Percentiles rank a stretch among this genome's conserved stretches.
Evolutionary conservation across 2,329 filamentous ascomycete genomes (phyloP).

Genomic region (Tolypocladium capitatum): DNA sequence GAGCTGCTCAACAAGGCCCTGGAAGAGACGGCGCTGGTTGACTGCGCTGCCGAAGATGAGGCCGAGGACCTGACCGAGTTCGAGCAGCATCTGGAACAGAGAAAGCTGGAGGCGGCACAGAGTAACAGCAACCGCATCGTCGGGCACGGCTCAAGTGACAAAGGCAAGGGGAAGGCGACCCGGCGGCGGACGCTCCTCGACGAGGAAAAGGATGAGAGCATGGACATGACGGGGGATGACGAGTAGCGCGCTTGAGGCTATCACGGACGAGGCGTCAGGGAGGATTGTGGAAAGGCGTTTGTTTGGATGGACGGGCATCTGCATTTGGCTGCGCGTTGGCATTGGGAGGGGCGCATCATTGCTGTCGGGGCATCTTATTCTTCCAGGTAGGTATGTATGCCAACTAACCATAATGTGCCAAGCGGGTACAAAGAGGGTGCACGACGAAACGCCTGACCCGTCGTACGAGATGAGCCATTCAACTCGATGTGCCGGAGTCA

Average conservation of each 20-base stretch:
- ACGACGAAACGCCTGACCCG: no score
- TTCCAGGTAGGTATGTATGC: background rate
- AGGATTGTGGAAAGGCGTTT: background rate
- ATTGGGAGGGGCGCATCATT: background rate
- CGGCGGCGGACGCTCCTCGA: conserved; percentile 17
- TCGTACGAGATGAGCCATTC: no score
- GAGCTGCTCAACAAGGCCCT: conserved; percentile 64
- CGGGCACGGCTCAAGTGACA: conserved; percentile 17
- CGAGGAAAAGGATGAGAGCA: conserved; percentile 27
- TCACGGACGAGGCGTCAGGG: background rate
- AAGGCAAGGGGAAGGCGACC: conserved; percentile 32
- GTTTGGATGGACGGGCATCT: background rate
- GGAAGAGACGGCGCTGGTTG: conserved; percentile 41
- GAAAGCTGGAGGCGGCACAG: conserved; percentile 29
- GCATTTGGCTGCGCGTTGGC: background rate
- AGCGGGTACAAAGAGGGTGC: no score
- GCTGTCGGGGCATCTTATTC: background rate
- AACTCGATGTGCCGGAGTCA: no score
- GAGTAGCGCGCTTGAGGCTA: conserved; percentile 6
- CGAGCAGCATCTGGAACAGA: conserved; percentile 36
- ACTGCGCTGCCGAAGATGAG: conserved; percentile 31
- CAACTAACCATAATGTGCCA: background rate
- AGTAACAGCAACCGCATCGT: conserved; percentile 16
- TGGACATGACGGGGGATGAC: conserved; percentile 45
- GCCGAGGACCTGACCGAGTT: conserved; percentile 34